Percentiles rank a stretch among this genome's conserved stretches.
phyloP scores from a whole-genome alignment of 2,329 filamentous ascomycete genomes.

The Talaromyces albobiverticillius region DNA sequence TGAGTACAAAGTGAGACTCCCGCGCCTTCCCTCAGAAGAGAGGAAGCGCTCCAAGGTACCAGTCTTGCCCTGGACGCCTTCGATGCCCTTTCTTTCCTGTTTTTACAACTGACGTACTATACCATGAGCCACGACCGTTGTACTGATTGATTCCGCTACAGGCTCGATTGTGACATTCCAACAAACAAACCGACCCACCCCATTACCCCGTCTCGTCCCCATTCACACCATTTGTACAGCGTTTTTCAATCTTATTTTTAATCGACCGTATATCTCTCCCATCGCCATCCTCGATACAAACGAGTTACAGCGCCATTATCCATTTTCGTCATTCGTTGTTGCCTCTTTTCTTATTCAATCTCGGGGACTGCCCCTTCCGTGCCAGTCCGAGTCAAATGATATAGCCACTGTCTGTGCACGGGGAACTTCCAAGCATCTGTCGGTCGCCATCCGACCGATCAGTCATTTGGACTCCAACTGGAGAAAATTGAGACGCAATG shows the following conservation, averaged over 20 bases:
- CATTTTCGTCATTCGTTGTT: constrained; percentile 2
- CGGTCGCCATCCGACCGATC: neutral
- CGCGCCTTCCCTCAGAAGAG: neutral
- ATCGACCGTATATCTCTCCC: neutral
- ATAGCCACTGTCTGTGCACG: neutral
- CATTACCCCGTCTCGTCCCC: neutral
- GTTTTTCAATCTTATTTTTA: neutral
- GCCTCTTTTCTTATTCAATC: neutral
- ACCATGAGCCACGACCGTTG: neutral
- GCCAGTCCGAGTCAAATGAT: neutral
- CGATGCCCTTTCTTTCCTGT: neutral
- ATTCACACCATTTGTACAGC: neutral
- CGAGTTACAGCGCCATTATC: neutral
- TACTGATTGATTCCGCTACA: neutral
- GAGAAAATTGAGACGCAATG: constrained; percentile 20
- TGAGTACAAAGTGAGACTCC: neutral
- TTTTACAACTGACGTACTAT: neutral
- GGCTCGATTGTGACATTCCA: constrained; percentile 1
- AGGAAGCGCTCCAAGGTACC: neutral
- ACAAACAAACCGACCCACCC: neutral
- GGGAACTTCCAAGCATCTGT: neutral
- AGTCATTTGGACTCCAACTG: neutral
- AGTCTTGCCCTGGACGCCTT: neutral
- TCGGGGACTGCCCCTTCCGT: neutral
- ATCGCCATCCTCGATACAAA: neutral